Evolutionary conservation across 306 rosid species (phyloP).

Genomic region (Erythrophleum fordii): DNA sequence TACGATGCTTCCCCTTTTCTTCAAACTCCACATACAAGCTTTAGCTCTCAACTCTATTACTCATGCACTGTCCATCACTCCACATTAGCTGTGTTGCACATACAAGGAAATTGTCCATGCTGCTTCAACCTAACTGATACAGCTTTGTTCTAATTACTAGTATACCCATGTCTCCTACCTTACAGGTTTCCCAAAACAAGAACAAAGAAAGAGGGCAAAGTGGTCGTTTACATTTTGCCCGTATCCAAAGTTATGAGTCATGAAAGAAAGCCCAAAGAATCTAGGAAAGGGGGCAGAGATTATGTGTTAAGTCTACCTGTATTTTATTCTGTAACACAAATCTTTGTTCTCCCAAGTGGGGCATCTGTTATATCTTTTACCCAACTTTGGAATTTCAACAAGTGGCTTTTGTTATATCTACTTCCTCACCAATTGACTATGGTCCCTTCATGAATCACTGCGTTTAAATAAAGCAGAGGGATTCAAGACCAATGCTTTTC

Average conservation of each 20-base stretch:
- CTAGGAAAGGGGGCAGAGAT: conserved; percentile 36
- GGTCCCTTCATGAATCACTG: conserved; percentile 32
- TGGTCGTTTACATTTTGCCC: conserved; percentile 6
- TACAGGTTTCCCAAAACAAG: background rate
- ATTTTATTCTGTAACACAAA: conserved; percentile 37
- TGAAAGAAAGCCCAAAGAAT: conserved; percentile 40
- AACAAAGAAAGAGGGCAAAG: conserved; percentile 31
- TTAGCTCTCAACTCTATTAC: conserved; percentile 29
- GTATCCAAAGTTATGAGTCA: background rate
- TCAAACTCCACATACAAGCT: conserved; percentile 35
- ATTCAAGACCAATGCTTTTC: conserved; percentile 24
- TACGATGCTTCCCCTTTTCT: conserved; percentile 42
- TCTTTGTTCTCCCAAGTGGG: conserved; percentile 55
- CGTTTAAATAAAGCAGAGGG: conserved; percentile 43
- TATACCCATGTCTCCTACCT: background rate
- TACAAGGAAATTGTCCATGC: background rate
- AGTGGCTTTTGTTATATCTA: conserved; percentile 27
- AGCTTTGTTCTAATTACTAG: conserved; percentile 13
- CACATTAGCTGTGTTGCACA: conserved; percentile 26
- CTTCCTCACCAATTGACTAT: background rate
- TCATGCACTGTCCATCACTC: conserved; percentile 1
- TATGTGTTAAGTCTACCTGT: conserved; percentile 14
- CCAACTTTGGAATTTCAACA: conserved; percentile 41
- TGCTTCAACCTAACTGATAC: conserved; percentile 3
- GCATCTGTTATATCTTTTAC: conserved; percentile 20